These are phyloP conservation scores for Boletus tomentosulus DNA, from an alignment of 768 basidiomycete genomes.

Conservation along the genomic window DNA sequence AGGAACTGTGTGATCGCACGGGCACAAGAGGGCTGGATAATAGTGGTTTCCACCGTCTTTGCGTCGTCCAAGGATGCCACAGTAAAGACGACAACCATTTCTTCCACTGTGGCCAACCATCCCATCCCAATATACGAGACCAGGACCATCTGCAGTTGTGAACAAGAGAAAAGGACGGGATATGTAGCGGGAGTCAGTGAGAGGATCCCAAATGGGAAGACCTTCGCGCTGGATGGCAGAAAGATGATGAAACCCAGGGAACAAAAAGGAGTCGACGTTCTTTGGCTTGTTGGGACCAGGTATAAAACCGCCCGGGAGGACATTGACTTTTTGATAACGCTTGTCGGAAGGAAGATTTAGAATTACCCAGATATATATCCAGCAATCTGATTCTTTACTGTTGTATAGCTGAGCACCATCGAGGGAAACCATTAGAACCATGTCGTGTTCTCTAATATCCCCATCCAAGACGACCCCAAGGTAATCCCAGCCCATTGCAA, in stretches of 20 bases:
- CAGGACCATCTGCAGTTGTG: conserved; percentile 28
- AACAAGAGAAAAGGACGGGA: background rate
- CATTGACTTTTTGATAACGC: background rate
- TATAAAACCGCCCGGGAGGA: background rate
- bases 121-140: conserved; percentile 29
- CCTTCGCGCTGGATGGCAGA: background rate
- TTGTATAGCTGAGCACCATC: conserved; percentile 40
- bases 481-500: conserved; percentile 10
- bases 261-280: conserved; percentile 1
- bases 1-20: conserved; percentile 20
- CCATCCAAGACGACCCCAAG: conserved; percentile 1
- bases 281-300: background rate
- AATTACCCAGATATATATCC: conserved; percentile 38
- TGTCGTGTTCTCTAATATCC: conserved; percentile 18
- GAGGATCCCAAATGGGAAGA: background rate
- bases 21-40: conserved; percentile 30
- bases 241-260: conserved; percentile 2
- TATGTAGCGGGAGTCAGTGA: rapidly evolving
- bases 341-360: conserved; percentile 4
- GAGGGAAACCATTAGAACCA: conserved; percentile 34
- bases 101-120: conserved; percentile 32
- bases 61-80: conserved; percentile 24
- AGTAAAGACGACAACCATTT: conserved; percentile 35
- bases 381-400: conserved; percentile 11
- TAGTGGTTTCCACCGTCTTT: conserved; percentile 28